These are phyloP conservation scores for Diutina rugosa DNA, from an alignment of 1,139 yeast species.

Conservation along the genomic window DNA sequence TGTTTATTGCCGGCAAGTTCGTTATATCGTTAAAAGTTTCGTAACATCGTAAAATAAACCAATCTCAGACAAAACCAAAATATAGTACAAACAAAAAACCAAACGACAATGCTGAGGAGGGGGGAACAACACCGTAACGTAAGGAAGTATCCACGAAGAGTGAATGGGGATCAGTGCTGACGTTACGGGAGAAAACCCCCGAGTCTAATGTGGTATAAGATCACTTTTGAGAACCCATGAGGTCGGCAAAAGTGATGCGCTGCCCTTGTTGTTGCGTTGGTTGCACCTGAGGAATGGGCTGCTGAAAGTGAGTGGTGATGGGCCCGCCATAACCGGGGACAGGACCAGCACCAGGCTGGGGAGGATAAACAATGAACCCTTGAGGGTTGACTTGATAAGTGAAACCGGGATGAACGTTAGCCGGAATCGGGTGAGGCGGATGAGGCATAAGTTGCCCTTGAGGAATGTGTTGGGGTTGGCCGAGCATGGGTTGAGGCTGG, in stretches of 20 bases:
- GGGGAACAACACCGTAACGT: background rate
- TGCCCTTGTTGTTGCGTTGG: constrained; percentile 13
- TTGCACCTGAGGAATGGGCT: background rate
- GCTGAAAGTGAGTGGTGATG: background rate
- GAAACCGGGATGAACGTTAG: constrained; percentile 13
- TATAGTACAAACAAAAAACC: background rate
- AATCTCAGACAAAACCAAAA: background rate
- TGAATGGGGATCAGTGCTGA: background rate
- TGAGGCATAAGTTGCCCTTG: background rate
- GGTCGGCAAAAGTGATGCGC: constrained; percentile 28
- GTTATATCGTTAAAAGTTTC: background rate
- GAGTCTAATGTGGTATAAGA: no score
- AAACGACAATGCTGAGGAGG: background rate
- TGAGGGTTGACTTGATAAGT: constrained; percentile 19
- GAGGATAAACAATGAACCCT: constrained; percentile 16
- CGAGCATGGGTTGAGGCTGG: background rate
- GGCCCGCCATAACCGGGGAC: background rate
- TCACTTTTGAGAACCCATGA: constrained; percentile 20
- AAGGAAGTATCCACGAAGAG: background rate
- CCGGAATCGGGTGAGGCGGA: constrained; percentile 5
- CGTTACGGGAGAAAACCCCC: background rate
- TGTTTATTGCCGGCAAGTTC: background rate
- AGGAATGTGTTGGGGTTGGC: background rate
- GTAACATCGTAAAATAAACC: background rate
- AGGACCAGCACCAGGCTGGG: constrained; percentile 2